Base-by-base conservation (phyloP, 345 rosid genomes). In the Syzygium aqueum region DNA sequence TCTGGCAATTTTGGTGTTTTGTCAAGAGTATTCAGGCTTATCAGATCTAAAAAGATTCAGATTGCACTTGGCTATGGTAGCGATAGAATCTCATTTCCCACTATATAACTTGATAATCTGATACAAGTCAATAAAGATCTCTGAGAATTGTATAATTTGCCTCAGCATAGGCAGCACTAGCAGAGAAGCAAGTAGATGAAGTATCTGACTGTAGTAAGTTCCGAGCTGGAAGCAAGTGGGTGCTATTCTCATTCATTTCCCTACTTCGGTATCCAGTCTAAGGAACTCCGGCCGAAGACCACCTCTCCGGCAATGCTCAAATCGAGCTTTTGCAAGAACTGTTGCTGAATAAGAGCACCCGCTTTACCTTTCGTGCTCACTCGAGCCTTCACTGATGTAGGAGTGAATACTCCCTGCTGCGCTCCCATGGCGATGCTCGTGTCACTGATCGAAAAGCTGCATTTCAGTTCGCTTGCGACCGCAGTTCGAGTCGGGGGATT, bases 381-480 rank as follows among this genome's bases (percentile, higher is more conserved):
- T 10, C 94, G 91, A 88, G 93, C 92, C 89, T 93, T 94, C 73
- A 90, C 63, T 87, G 92, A 57, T 23, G 93, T 90, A 23, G 33
- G 91, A 40, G 94, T 91, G 54, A 90, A 86, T 87, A 90, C 11
- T 2, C 89, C 92, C 54, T 89, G 92, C 61, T 93, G 94, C 6
- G 56, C 85, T 12, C 95, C 97, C 49, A 90, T 49, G 21, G 92
- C 87, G 21, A 91, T 7, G 46, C 89, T 87, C 0, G 91, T 89
- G 73, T 85, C 63, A 22, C 53, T 78, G 2, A 12, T 27, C 7
- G 87, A 82, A 83, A 92, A 87, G 25, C 84, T 84, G 56, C 91
- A 92, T 90, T 89, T 92, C 85, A 92, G 22, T 88, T 92, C 93
- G 17, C 92, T 95, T 82, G 94, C 94, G 11, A 93, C 19, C 51